Evolutionary conservation across 208 protist species (phyloP).

Genomic region (Acanthamoeba sp.): DNA sequence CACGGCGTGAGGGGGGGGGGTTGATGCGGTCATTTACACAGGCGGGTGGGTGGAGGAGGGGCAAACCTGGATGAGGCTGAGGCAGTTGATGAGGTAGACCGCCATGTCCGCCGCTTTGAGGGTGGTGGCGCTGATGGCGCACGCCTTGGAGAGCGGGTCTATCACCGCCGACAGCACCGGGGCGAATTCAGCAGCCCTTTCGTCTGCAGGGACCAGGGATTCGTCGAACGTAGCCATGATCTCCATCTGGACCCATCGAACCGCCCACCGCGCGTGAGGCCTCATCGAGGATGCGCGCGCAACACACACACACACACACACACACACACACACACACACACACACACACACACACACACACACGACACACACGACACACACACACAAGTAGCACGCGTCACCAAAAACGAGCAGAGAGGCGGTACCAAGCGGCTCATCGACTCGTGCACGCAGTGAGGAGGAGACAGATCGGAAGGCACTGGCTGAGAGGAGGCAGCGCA

Average conservation of each 20-base stretch:
- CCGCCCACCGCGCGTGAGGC: background rate
- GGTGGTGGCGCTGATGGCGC: constrained; percentile 71
- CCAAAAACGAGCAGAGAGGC: too few relatives aligned
- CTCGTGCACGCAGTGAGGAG: constrained; percentile 69
- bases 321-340: background rate
- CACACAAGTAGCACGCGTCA: too few relatives aligned
- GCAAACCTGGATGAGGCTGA: constrained; percentile 64
- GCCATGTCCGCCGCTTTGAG: constrained; percentile 77
- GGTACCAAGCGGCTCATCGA: constrained; percentile 72
- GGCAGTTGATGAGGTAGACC: constrained; percentile 82
- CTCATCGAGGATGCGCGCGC: background rate
- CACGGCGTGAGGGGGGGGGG: too few relatives aligned
- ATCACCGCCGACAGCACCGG: constrained; percentile 75
- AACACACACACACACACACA: background rate
- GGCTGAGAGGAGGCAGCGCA: background rate
- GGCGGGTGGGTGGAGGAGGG: background rate
- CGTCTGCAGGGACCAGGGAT: constrained; percentile 75
- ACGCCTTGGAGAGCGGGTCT: constrained; percentile 74
- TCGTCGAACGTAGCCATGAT: constrained; percentile 74
- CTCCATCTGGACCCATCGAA: constrained; percentile 71
- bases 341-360: too few relatives aligned
- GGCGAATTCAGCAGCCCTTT: constrained; percentile 76
- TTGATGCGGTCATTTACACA: background rate
- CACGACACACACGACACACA: too few relatives aligned
- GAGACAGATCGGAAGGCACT: constrained; percentile 5